Base-by-base conservation (phyloP, 169 alveolate genomes). In the Eimeria sp. region DNA sequence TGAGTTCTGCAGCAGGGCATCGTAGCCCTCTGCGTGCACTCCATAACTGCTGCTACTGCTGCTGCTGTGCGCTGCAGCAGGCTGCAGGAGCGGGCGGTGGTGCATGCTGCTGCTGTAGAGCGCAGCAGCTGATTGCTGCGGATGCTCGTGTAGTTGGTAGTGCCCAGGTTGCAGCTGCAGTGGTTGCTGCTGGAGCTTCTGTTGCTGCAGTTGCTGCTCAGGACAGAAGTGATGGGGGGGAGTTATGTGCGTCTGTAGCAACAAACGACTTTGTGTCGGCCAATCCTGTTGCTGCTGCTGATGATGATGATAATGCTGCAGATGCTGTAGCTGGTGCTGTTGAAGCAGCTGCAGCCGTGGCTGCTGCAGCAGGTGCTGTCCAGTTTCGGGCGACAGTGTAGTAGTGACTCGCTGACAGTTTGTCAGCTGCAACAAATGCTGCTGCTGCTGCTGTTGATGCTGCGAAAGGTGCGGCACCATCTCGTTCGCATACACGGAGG, bases 361-460 rank as follows among this genome's bases (percentile, higher is more conserved):
- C 40, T 34, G 61, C 61, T 54, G 61, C 61, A 11, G 4, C 61
- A 54, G 61, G 20, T 54, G 61, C 61, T 54, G 61, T 3, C 16
- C 61, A 54, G 1, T 7, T 54, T 14, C 20, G 61, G 16, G 61
- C 0, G 61, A 54, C 76, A 67, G 76, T 11, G 76, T 5, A 13
- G 76, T 18, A 67, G 76, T 30, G 27, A 67, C 34, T 27, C 76
- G 76, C 34, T 13, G 27, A 10, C 27, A 13, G 27, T 30, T 67
- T 27, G 76, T 67, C 76, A 22, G 34, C 76, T 67, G 76, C 22
- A 67, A 2, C 76, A 67, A 27, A 22, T 61, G 70, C 27, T 82
- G 90, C 58, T 76, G 87, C 87, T 40, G 87, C 87, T 76, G 87
- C 87, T 40, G 87, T 40, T 34, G 40, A 34, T 76, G 87, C 87